These are phyloP conservation scores for Eleusine coracana DNA, from an alignment of 176 grass and related monocot genomes.

Conservation along the genomic window DNA sequence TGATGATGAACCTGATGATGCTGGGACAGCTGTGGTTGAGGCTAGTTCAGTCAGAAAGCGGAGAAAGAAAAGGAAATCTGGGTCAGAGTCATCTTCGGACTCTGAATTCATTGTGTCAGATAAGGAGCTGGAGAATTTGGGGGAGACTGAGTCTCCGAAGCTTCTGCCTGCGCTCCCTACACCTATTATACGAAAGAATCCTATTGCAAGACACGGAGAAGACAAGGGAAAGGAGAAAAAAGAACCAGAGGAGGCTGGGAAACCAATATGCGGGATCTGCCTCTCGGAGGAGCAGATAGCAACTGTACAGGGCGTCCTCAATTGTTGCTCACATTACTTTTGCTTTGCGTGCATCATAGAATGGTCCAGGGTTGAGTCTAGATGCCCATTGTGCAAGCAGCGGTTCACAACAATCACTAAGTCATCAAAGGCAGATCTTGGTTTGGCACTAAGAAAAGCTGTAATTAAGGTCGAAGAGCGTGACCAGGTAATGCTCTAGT, in stretches of 20 bases:
- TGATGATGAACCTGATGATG: constrained; percentile 46
- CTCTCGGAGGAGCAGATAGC: constrained; percentile 76
- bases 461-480: constrained; percentile 78
- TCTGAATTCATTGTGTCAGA: constrained; percentile 72
- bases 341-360: constrained; percentile 88
- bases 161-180: constrained; percentile 36
- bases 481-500: constrained; percentile 75
- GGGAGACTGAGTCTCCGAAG: constrained; percentile 39
- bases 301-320: constrained; percentile 65
- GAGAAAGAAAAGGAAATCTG: constrained; percentile 50
- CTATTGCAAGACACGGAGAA: constrained; percentile 43
- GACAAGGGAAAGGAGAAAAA: constrained; percentile 74
- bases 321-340: constrained; percentile 96
- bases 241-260: constrained; percentile 52
- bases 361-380: constrained; percentile 93
- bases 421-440: constrained; percentile 62
- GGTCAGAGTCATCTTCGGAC: constrained; percentile 62
- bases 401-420: constrained; percentile 89
- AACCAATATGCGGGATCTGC: constrained; percentile 77
- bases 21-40: constrained; percentile 1
- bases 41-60: constrained; percentile 41
- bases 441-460: constrained; percentile 52
- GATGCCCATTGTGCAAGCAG: constrained; percentile 89
- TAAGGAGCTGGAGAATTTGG: constrained; percentile 53
- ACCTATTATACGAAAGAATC: constrained; percentile 40